Evolutionary conservation across 306 rosid genomes (phyloP).

Genomic region (Carpinus viminea): DNA sequence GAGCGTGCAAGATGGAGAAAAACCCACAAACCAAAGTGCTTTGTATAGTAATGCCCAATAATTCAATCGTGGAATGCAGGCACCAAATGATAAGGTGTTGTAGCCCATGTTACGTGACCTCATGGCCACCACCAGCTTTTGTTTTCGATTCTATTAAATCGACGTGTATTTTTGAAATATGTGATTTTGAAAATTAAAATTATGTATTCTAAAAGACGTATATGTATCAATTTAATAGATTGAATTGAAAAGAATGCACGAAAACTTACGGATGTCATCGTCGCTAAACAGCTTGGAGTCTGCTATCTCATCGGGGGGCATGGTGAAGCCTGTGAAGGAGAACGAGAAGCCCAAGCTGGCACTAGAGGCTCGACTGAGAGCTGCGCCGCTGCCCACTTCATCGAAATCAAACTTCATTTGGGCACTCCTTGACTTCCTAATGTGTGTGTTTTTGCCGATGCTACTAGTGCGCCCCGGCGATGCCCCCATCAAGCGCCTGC

Average conservation of each 20-base stretch:
- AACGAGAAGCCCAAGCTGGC: constrained; percentile 95
- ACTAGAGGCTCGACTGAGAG: constrained; percentile 92
- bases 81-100: not conserved
- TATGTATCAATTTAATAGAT: too few species aligned
- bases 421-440: constrained; percentile 86
- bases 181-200: too few species aligned
- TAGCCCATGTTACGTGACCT: not conserved
- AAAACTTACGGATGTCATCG: constrained; percentile 73
- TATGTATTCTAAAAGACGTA: too few species aligned
- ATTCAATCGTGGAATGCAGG: not conserved
- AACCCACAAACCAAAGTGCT: not conserved
- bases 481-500: constrained; percentile 48
- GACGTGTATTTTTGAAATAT: too few species aligned
- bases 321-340: constrained; percentile 86
- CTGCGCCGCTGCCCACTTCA: constrained; percentile 77
- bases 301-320: constrained; percentile 83
- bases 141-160: too few species aligned
- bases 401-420: constrained; percentile 78
- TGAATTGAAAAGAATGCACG: not conserved
- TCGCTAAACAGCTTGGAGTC: constrained; percentile 87
- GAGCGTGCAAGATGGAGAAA: not conserved
- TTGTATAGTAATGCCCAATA: not conserved
- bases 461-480: constrained; percentile 59
- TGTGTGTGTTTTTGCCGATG: constrained; percentile 64
- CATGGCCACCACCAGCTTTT: not conserved